A percentile compares a stretch with the other conserved stretches of the same genome.
These are phyloP conservation scores for Fonsecaea multimorphosa DNA, from an alignment of 2,329 filamentous ascomycete species.

Conservation along the genomic window DNA sequence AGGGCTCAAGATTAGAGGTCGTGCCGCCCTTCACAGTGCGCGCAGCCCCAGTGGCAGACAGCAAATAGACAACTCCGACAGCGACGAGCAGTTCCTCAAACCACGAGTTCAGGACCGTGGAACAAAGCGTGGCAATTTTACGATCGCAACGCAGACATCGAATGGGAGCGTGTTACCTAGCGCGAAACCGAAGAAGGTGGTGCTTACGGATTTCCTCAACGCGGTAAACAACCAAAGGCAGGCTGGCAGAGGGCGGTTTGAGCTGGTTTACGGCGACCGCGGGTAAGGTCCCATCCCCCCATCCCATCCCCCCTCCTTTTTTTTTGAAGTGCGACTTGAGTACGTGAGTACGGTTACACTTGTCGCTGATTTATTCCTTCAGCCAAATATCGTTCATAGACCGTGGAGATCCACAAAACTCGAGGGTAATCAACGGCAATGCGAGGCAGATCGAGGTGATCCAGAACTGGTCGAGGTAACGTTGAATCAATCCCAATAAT, in stretches of 20 bases:
- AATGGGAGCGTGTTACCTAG: not conserved
- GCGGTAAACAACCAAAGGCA: not conserved
- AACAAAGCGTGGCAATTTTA: constrained; percentile 7
- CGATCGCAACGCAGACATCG: not conserved
- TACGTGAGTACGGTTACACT: not conserved
- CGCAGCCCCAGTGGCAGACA: constrained; percentile 9
- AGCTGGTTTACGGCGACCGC: not conserved
- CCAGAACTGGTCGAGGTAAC: constrained; percentile 5
- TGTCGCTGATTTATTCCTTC: not conserved
- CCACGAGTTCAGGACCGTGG: constrained; percentile 32
- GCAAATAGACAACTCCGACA: constrained; percentile 40
- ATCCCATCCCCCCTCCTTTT: not conserved
- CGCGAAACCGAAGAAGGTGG: not conserved
- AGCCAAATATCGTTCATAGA: not conserved
- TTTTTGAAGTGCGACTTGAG: not conserved
- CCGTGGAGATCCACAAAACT: not conserved
- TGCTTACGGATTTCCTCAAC: constrained; percentile 2
- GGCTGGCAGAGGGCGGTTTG: not conserved
- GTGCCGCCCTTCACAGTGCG: constrained; percentile 44
- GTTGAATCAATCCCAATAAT: not conserved
- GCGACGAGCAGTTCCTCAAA: constrained; percentile 43
- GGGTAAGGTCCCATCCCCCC: too few species aligned
- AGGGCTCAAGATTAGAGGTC: constrained; percentile 47
- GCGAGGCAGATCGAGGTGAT: constrained; percentile 7
- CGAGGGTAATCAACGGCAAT: not conserved